phyloP scores from a whole-genome alignment of 257 asterid species.

The Solanum etuberosum region DNA sequence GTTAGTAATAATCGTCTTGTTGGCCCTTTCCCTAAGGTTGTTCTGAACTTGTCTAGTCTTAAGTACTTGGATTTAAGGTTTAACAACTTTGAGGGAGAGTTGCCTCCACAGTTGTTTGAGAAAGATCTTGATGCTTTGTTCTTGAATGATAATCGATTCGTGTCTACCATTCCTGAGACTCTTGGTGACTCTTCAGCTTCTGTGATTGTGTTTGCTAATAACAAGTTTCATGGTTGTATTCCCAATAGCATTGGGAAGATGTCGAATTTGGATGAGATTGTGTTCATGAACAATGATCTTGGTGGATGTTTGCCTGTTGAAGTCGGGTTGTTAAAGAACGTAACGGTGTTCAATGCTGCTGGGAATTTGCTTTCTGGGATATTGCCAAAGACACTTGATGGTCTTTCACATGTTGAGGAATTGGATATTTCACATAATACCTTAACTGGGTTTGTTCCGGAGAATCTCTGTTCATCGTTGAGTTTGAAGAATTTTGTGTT shows the following conservation, averaged over 20 bases:
- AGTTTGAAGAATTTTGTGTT: slow-evolving; percentile 12
- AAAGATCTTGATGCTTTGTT: slow-evolving; percentile 26
- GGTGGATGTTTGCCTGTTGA: slow-evolving; percentile 14
- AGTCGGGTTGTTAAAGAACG: slow-evolving; percentile 9
- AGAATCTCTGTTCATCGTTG: slow-evolving; percentile 11
- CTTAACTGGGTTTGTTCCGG: slow-evolving; percentile 20
- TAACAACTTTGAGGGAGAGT: slow-evolving; percentile 17
- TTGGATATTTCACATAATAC: slow-evolving; percentile 15
- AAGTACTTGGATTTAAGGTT: slow-evolving; percentile 25
- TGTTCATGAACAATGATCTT: not conserved
- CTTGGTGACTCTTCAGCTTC: slow-evolving; percentile 26
- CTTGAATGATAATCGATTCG: slow-evolving; percentile 19
- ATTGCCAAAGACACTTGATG: slow-evolving; percentile 12
- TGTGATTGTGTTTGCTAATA: slow-evolving; percentile 21
- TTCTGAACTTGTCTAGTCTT: slow-evolving; percentile 8
- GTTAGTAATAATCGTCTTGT: slow-evolving; percentile 22
- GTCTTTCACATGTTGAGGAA: slow-evolving; percentile 6
- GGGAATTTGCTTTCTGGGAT: slow-evolving; percentile 13
- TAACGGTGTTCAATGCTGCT: slow-evolving; percentile 7
- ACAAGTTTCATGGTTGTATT: slow-evolving; percentile 25
- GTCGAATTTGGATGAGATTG: slow-evolving; percentile 18
- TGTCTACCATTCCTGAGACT: slow-evolving; percentile 13
- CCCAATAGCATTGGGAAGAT: slow-evolving; percentile 21
- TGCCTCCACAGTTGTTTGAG: slow-evolving; percentile 13
- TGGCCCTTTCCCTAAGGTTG: slow-evolving; percentile 17